phyloP scores from a whole-genome alignment of 371 early-diverging fungal genomes.

The Rhizopus sp. region DNA sequence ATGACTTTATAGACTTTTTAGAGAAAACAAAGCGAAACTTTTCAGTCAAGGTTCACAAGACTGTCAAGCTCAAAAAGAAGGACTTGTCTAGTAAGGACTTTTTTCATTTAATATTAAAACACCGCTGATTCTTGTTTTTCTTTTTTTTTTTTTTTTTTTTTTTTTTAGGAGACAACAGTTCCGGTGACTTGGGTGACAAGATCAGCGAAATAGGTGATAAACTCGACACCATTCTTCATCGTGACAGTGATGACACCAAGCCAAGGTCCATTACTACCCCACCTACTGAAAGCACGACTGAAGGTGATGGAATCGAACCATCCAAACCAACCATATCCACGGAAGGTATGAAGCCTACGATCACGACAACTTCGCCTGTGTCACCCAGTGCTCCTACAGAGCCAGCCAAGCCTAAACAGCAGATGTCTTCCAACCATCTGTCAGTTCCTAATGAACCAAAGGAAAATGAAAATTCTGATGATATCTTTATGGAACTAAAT shows the following conservation, averaged over 20 bases:
- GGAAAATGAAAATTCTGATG: neutral
- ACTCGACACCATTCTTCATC: neutral
- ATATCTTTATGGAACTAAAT: conserved; percentile 38
- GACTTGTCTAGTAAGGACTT: neutral
- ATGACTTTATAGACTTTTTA: conserved; percentile 48
- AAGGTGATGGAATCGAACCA: neutral
- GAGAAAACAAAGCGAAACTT: conserved; percentile 38
- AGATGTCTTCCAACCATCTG: neutral
- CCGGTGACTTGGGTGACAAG: conserved; percentile 13
- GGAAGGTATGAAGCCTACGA: neutral
- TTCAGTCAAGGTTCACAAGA: conserved; percentile 48
- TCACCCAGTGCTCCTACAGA: neutral
- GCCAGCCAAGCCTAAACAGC: neutral
- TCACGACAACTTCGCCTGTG: neutral
- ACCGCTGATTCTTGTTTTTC: too few relatives aligned
- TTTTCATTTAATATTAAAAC: neutral
- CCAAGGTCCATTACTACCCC: neutral
- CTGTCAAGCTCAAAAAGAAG: conserved; percentile 22
- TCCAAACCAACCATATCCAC: neutral
- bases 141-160: too few relatives aligned
- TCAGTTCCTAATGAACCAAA: neutral
- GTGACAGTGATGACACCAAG: neutral
- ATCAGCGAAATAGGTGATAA: neutral
- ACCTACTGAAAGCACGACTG: neutral
- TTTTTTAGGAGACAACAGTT: conserved; percentile 6